phyloP scores from a whole-genome alignment of 2,329 filamentous ascomycete genomes.

The Dothistroma pini region DNA sequence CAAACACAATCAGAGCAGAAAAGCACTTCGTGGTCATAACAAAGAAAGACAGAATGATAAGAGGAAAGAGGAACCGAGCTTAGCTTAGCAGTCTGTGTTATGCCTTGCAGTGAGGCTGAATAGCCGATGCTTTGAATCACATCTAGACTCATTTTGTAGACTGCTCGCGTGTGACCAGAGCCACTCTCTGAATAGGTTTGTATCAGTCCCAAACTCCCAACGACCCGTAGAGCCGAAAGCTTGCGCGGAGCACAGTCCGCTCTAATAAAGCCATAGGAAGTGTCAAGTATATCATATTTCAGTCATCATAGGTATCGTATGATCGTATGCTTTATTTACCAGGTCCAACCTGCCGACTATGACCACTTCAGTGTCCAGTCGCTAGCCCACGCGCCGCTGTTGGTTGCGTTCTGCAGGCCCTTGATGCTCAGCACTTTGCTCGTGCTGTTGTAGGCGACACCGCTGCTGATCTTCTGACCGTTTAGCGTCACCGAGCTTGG shows the following conservation, averaged over 20 bases:
- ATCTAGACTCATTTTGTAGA: neutral
- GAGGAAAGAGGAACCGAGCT: neutral
- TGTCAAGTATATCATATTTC: neutral
- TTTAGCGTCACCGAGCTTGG: constrained; percentile 52
- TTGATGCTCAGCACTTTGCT: constrained; percentile 51
- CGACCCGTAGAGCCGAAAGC: neutral
- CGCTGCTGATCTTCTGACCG: constrained; percentile 39
- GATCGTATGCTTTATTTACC: neutral
- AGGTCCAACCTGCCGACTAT: neutral
- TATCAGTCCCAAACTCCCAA: neutral
- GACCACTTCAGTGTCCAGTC: constrained; percentile 58
- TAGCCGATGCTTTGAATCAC: neutral
- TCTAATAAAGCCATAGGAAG: neutral
- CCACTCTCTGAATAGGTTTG: neutral
- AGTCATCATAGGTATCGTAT: neutral
- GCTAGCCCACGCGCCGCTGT: constrained; percentile 52
- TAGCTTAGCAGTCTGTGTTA: neutral
- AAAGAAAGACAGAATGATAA: neutral
- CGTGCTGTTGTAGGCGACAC: constrained; percentile 50
- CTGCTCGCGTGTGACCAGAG: neutral
- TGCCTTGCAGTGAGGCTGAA: constrained; percentile 1
- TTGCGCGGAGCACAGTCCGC: neutral
- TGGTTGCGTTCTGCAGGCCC: constrained; percentile 48
- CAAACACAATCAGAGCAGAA: neutral
- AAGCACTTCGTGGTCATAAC: neutral